Conservation (phyloP, 371 early-diverging fungal genomes). For the Smittium mucronatum region DNA sequence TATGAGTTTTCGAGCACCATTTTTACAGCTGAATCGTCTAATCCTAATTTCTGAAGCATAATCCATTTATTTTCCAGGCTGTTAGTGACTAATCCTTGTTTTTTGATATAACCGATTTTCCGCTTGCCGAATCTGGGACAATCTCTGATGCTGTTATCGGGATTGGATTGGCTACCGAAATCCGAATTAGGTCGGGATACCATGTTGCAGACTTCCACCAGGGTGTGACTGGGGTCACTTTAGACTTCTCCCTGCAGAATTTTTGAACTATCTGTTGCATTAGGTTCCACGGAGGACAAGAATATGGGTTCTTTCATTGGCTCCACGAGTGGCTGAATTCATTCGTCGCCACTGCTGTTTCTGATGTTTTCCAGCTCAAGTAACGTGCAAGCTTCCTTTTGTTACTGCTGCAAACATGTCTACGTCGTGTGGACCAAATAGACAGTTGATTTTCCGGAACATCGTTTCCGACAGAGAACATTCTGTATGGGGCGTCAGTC, state of each 20-base stretch:
- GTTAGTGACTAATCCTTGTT: neutral
- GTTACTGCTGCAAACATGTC: neutral
- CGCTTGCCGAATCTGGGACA: neutral
- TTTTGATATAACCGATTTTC: neutral
- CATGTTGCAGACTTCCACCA: neutral
- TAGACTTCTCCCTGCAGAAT: neutral
- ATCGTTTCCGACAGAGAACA: neutral
- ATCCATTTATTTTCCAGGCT: neutral
- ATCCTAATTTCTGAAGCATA: neutral
- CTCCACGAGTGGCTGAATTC: neutral
- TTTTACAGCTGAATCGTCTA: neutral
- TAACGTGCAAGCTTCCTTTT: neutral
- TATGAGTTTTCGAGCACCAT: neutral
- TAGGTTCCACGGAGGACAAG: conserved; percentile 4
- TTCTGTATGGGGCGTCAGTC: neutral
- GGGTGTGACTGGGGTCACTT: neutral
- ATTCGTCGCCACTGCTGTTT: neutral
- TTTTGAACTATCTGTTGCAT: neutral
- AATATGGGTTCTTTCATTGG: neutral
- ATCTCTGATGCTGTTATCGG: neutral
- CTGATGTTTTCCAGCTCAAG: neutral
- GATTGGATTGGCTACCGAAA: neutral
- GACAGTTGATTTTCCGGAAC: neutral
- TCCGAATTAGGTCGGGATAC: neutral
- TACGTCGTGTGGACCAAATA: neutral